Evolutionary conservation across 2,329 filamentous ascomycete species (phyloP), one percentile per base, ranked within the genome.

Genomic region (Ophiostoma montium): DNA sequence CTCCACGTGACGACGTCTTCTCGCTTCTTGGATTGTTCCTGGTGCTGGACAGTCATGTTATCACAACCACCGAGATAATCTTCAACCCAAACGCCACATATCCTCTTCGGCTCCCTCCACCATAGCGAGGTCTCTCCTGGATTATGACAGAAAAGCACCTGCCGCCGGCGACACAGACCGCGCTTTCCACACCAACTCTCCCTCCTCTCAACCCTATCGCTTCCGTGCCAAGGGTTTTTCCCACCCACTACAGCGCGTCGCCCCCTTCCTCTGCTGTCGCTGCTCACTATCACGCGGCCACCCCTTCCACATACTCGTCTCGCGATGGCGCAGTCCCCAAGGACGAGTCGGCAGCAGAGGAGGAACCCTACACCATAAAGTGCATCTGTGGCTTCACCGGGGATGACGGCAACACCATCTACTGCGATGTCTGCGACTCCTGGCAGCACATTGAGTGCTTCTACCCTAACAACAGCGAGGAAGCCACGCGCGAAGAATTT

Each of bases 371-470:
- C 65, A 94, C 86, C 52, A 95, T 96, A 70, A 95, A 94, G 73
- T 98, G 92, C 76, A 94, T 96, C 59, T 98, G 92, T 69, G 81
- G 81, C 64, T 95, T 84, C 66, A 71, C 80, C 64, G 88, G 94
- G 70, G 92, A 98, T 72, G 92, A 98, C 71, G 92, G 92, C 67
- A 90, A 86, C 66, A 98, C 92, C 52, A 94, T 98, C 54, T 87
- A 89, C 66, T 98, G 92, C 73, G 92, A 96, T 63, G 78, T 75
- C 52, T 98, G 92, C 72, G 86, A 95, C 63, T 92, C 88, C 46
- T 98, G 92, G 92, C 92, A 98, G 67, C 92, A 98, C 67, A 94
- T 95, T 59, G 82, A 88, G 63, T 98, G 92, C 68, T 96, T 94
- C 68, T 96, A 96, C 63, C 78, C 78, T 19, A 65, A 77, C 55